These are phyloP conservation scores for Erodium chrysanthum DNA, from an alignment of 441 rosid species.

Conservation along the genomic window DNA sequence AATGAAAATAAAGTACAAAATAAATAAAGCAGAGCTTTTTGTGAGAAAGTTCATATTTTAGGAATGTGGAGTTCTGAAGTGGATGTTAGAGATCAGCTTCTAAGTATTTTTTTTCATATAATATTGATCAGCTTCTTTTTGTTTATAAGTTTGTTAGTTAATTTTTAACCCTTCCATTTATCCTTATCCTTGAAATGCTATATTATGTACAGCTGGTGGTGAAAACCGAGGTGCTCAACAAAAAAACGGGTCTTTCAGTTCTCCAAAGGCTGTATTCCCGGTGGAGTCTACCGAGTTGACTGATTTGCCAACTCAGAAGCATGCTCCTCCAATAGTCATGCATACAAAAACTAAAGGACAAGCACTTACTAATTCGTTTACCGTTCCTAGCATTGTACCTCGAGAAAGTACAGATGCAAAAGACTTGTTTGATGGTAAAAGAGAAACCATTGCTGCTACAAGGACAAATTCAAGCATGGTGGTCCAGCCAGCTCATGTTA, in stretches of 20 bases:
- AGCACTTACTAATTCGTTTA: conserved; percentile 28
- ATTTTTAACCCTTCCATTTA: neutral
- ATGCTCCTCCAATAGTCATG: conserved; percentile 21
- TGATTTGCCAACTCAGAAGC: conserved; percentile 29
- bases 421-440: conserved; percentile 37
- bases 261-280: conserved; percentile 31
- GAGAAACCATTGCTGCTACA: conserved; percentile 52
- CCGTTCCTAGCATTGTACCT: conserved; percentile 30
- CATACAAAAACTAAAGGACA: conserved; percentile 36
- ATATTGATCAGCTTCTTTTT: neutral
- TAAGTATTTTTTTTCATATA: neutral
- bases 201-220: conserved; percentile 44
- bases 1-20: neutral
- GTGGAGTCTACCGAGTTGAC: conserved; percentile 29
- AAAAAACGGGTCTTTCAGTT: conserved; percentile 30
- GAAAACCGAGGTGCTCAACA: conserved; percentile 40
- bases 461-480: conserved; percentile 81
- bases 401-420: conserved; percentile 39
- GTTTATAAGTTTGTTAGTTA: neutral
- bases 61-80: neutral
- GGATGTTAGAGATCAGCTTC: neutral
- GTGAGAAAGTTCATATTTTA: neutral
- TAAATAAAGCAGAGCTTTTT: neutral
- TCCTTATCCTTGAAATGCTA: conserved; percentile 19
- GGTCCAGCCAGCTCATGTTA: conserved; percentile 75